phyloP scores from a whole-genome alignment of 257 asterid genomes.

The Oldenlandia corymbosa region DNA sequence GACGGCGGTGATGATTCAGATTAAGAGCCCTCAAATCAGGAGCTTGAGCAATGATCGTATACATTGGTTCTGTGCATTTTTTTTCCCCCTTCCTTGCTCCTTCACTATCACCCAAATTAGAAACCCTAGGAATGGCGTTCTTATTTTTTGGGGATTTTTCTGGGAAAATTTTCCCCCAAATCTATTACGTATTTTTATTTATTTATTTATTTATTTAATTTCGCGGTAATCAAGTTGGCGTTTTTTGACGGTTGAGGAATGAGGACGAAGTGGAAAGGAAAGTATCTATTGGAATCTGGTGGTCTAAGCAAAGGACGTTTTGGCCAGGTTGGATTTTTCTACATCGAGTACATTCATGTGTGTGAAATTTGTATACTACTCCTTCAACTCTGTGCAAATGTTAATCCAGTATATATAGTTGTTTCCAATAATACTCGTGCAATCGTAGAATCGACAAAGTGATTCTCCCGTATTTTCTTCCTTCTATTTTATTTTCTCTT shows the following conservation, averaged over 20 bases:
- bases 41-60: constrained; percentile 27
- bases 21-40: constrained; percentile 34
- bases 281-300: constrained; percentile 12
- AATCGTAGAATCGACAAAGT: too few relatives aligned
- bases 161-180: neutral
- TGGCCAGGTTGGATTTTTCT: neutral
- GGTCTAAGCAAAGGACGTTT: neutral
- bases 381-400: too few relatives aligned
- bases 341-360: too few relatives aligned
- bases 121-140: constrained; percentile 31
- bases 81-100: constrained; percentile 8
- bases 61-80: constrained; percentile 52
- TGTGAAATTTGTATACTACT: too few relatives aligned
- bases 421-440: too few relatives aligned
- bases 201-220: neutral
- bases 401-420: too few relatives aligned
- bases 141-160: neutral
- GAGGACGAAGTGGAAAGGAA: constrained; percentile 8
- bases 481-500: too few relatives aligned
- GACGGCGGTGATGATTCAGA: constrained; percentile 12
- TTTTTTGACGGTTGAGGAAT: constrained; percentile 22
- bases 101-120: neutral
- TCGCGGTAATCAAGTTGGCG: constrained; percentile 23
- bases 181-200: neutral
- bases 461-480: too few relatives aligned